phyloP scores from a whole-genome alignment of 2,329 filamentous ascomycete species.

The Ophioceras dolichostomum region DNA sequence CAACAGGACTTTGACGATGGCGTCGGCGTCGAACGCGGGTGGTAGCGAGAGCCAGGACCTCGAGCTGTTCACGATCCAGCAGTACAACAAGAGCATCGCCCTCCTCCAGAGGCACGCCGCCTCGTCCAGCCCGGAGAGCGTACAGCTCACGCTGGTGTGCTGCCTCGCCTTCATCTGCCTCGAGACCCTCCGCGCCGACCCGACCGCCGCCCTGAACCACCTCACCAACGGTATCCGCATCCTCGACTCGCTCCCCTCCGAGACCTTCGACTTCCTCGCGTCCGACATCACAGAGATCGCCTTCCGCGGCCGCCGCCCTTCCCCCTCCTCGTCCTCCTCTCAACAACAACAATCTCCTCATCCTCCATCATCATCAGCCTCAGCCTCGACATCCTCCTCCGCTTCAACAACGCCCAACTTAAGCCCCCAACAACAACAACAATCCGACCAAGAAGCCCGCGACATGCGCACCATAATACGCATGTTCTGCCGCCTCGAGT shows the following conservation, averaged over 20 bases:
- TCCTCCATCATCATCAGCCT: not conserved
- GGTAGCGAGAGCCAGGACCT: slow-evolving; percentile 11
- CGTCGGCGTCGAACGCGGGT: not conserved
- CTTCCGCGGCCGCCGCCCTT: not conserved
- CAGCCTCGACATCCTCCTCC: not conserved
- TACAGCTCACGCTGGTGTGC: slow-evolving; percentile 14
- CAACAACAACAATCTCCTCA: too few species aligned
- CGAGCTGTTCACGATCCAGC: slow-evolving; percentile 23
- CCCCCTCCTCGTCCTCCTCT: not conserved
- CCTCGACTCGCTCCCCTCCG: slow-evolving; percentile 10
- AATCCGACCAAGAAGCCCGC: not conserved
- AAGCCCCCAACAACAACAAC: not conserved
- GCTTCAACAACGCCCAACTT: not conserved
- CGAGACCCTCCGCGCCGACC: slow-evolving; percentile 13
- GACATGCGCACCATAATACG: slow-evolving; percentile 13
- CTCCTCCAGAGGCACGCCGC: slow-evolving; percentile 15
- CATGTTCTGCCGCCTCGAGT: slow-evolving; percentile 13
- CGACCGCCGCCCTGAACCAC: slow-evolving; percentile 12
- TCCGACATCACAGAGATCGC: slow-evolving; percentile 1
- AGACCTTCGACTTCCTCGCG: slow-evolving; percentile 9
- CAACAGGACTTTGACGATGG: not conserved
- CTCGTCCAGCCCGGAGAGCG: slow-evolving; percentile 11
- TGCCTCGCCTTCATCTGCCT: slow-evolving; percentile 16
- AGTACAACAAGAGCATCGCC: slow-evolving; percentile 24
- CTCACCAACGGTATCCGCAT: slow-evolving; percentile 15